A percentile compares a stretch with the other conserved stretches of the same genome.
Conservation (phyloP, 2,329 filamentous ascomycete genomes). For the Colletotrichum sidae region DNA sequence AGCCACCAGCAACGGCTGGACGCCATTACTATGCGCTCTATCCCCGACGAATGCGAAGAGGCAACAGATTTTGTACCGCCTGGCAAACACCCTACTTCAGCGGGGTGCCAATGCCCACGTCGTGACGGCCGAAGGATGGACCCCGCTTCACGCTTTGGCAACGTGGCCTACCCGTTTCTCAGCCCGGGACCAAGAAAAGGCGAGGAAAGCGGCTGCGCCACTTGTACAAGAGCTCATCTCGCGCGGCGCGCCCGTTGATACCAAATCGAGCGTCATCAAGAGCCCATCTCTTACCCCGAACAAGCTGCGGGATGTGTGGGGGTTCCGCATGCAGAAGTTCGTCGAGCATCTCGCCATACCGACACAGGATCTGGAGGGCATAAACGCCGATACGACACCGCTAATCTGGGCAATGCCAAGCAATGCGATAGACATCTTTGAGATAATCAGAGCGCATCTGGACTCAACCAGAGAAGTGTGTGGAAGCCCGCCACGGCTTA, state of each 20-base stretch:
- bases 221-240: slow-evolving; percentile 29
- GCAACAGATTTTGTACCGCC: slow-evolving; percentile 9
- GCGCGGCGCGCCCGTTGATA: slow-evolving; percentile 27
- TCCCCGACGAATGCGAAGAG: slow-evolving; percentile 24
- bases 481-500: not conserved
- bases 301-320: slow-evolving; percentile 23
- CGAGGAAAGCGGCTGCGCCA: slow-evolving; percentile 6
- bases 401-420: slow-evolving; percentile 24
- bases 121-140: slow-evolving; percentile 36
- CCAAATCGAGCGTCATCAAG: slow-evolving; percentile 18
- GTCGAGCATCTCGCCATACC: slow-evolving; percentile 10
- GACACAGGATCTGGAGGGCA: slow-evolving; percentile 4
- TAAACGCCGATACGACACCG: slow-evolving; percentile 12
- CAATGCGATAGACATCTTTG: slow-evolving; percentile 20
- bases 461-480: slow-evolving; percentile 2
- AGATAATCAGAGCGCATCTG: slow-evolving; percentile 17
- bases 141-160: slow-evolving; percentile 30
- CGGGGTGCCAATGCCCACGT: slow-evolving; percentile 21
- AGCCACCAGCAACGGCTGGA: slow-evolving; percentile 25
- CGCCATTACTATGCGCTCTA: slow-evolving; percentile 33
- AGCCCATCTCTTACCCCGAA: slow-evolving; percentile 3
- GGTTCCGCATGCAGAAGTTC: slow-evolving; percentile 24
- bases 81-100: slow-evolving; percentile 19
- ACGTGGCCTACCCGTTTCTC: slow-evolving; percentile 19
- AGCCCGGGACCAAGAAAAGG: slow-evolving; percentile 3